phyloP scores from a whole-genome alignment of 129 eudicot genomes.

The Rutidosis leptorrhynchoides region DNA sequence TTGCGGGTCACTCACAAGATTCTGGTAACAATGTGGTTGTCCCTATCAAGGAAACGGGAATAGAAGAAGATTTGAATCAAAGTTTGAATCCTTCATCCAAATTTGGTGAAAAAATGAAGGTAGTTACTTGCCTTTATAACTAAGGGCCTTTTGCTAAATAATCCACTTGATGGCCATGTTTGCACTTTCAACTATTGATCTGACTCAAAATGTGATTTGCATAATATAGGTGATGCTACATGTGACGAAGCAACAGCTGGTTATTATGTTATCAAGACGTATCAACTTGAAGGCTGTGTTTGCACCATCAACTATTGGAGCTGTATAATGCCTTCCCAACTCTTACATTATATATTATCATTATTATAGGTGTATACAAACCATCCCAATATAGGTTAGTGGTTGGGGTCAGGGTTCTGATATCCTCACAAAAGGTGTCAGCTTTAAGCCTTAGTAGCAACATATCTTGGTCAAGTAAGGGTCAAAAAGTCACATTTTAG shows the following conservation, averaged over 20 bases:
- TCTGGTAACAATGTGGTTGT: conserved; percentile 16
- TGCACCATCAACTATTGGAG: conserved; percentile 76
- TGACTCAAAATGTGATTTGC: background rate
- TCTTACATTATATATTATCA: no score
- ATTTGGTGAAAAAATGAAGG: conserved; percentile 14
- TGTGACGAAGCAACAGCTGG: conserved; percentile 28
- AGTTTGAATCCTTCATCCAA: conserved; percentile 40
- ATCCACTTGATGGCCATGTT: no score
- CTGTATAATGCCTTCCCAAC: conserved; percentile 37
- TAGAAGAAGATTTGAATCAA: conserved; percentile 22
- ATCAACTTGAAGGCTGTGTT: conserved; percentile 58
- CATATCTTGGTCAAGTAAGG: no score
- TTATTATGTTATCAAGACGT: conserved; percentile 23
- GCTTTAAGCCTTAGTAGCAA: no score
- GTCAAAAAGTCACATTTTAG: no score
- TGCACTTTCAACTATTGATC: no score
- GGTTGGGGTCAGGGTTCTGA: no score
- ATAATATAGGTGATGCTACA: conserved; percentile 24
- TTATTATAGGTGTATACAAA: no score
- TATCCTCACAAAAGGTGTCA: no score
- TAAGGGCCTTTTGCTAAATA: no score
- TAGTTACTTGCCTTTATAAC: background rate
- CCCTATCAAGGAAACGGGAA: background rate
- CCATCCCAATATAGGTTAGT: no score
- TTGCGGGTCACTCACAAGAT: conserved; percentile 32